Evolutionary conservation across 2,329 filamentous ascomycete species (phyloP).

Genomic region (Penicillium vulpinum): DNA sequence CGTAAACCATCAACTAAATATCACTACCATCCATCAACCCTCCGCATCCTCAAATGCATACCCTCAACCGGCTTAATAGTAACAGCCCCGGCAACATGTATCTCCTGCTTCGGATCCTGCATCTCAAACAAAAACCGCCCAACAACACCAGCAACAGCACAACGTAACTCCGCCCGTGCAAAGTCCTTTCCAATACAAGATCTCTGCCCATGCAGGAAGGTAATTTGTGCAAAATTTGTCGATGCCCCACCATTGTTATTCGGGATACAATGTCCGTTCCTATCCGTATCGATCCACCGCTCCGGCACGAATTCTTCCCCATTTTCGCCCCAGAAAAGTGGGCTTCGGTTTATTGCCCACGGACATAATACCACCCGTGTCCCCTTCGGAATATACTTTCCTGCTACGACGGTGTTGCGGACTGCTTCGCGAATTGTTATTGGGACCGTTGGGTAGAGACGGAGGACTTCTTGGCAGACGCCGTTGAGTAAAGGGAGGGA

Average conservation of each 20-base stretch:
- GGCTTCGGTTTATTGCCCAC: conserved; percentile 70
- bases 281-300: conserved; percentile 63
- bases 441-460: conserved; percentile 44
- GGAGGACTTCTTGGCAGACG: conserved; percentile 71
- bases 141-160: conserved; percentile 42
- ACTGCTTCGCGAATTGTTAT: conserved; percentile 43
- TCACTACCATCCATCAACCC: conserved; percentile 35
- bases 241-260: conserved; percentile 55
- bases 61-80: conserved; percentile 44
- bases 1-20: neutral
- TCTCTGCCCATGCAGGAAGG: conserved; percentile 42
- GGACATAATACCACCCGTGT: conserved; percentile 68
- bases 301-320: conserved; percentile 74
- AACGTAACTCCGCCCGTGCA: conserved; percentile 43
- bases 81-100: conserved; percentile 38
- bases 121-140: conserved; percentile 38
- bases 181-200: conserved; percentile 46
- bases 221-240: conserved; percentile 42
- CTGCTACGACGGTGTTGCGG: conserved; percentile 57
- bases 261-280: conserved; percentile 52
- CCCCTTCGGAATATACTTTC: conserved; percentile 65
- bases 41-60: conserved; percentile 38
- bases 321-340: conserved; percentile 71
- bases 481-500: conserved; percentile 74
- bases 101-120: conserved; percentile 39